Percentiles rank a stretch among this genome's conserved stretches.
phyloP scores from a whole-genome alignment of 768 basidiomycete species.

The Auriscalpium vulgare region DNA sequence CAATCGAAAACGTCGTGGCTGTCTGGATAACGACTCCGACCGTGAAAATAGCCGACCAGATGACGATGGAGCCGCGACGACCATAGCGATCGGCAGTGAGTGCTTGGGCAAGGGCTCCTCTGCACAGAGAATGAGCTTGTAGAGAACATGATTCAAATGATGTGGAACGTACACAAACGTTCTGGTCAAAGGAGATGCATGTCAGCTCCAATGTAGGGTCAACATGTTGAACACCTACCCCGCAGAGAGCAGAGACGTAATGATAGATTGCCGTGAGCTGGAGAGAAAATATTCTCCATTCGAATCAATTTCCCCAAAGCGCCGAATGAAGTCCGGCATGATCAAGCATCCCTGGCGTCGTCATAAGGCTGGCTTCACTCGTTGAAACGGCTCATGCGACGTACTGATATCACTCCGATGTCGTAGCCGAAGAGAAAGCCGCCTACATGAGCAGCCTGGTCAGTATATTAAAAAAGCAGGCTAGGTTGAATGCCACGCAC shows the following conservation, averaged over 20 bases:
- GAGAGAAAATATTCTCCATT: slow-evolving; percentile 46
- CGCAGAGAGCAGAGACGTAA: slow-evolving; percentile 70
- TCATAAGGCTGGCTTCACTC: background rate
- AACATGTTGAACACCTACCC: slow-evolving; percentile 35
- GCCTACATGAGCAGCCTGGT: slow-evolving; percentile 9
- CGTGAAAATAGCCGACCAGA: slow-evolving; percentile 72
- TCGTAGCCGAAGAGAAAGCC: slow-evolving; percentile 71
- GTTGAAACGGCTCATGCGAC: slow-evolving; percentile 8
- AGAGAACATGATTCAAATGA: background rate
- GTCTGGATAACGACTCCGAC: slow-evolving; percentile 64
- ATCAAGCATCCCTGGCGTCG: slow-evolving; percentile 58
- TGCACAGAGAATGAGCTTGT: background rate
- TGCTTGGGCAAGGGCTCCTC: slow-evolving; percentile 58
- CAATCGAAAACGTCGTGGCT: slow-evolving; percentile 48
- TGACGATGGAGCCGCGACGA: slow-evolving; percentile 63
- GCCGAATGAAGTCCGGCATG: slow-evolving; percentile 66
- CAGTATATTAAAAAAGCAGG: background rate
- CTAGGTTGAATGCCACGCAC: slow-evolving; percentile 32
- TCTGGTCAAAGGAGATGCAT: background rate
- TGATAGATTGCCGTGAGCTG: slow-evolving; percentile 62
- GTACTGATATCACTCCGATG: slow-evolving; percentile 68
- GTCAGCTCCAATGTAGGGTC: background rate
- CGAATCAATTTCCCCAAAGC: slow-evolving; percentile 49
- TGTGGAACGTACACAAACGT: slow-evolving; percentile 14
- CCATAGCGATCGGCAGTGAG: slow-evolving; percentile 72